A percentile compares a stretch with the other conserved stretches of the same genome.
Conservation (phyloP, 2,329 filamentous ascomycete genomes). For the Neofusicoccum cordaticola region DNA sequence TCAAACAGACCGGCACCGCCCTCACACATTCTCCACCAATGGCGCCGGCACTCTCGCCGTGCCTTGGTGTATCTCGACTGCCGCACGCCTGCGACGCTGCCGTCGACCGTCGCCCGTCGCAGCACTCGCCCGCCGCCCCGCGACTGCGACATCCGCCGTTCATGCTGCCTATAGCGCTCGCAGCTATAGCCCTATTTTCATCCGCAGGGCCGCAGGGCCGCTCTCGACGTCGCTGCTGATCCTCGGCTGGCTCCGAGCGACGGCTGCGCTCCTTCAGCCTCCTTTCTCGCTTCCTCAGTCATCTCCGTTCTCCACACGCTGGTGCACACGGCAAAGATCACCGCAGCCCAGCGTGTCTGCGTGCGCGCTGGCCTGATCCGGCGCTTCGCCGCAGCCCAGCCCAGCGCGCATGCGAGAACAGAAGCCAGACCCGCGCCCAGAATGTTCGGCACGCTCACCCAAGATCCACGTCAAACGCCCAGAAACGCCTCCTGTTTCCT, state of each 20-base stretch:
- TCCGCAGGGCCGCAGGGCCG: not conserved
- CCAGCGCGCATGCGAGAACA: too few relatives aligned
- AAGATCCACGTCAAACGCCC: not conserved
- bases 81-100: not conserved
- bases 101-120: not conserved
- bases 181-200: not conserved
- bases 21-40: constrained; percentile 8
- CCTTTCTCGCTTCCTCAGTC: constrained; percentile 9
- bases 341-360: not conserved
- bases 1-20: constrained; percentile 4
- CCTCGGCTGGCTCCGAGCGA: not conserved
- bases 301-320: constrained; percentile 8
- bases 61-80: not conserved
- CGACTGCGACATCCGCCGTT: not conserved
- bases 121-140: not conserved
- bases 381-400: not conserved
- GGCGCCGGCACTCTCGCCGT: not conserved
- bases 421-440: not conserved
- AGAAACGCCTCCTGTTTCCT: not conserved
- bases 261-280: not conserved
- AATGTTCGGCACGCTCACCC: not conserved
- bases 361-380: not conserved
- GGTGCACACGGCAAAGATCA: constrained; percentile 1
- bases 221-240: not conserved
- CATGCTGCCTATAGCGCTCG: not conserved